Evolutionary conservation across 805 yeast species (phyloP), one percentile per base, ranked within the genome.

Genomic region (Starmera amethionina): DNA sequence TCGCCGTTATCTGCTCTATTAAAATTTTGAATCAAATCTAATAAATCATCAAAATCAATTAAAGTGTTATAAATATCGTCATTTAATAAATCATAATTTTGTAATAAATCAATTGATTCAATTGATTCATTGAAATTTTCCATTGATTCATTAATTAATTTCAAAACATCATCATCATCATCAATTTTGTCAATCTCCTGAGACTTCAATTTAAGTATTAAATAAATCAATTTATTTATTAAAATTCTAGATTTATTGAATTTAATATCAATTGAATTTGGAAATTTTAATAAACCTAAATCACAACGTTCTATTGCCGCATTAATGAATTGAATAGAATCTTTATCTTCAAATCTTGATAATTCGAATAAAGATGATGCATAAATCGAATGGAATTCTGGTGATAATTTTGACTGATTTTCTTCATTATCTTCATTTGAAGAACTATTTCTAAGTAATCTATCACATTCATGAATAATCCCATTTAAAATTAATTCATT

Each of bases 401-500:
- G 75, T 25, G 72, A 68, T 25, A 73, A 42, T 39, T 47, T 45
- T 18, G 44, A 42, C 43, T 55, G 49, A 25, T 53, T 55, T 6
- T 41, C 43, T 32, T 54, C 27, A 22, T 22, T 8, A 8, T 22
- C 27, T 4, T 22, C 27, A 22, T 22, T 22, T 7, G 27, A 8
- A 7, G 27, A 22, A 22, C 5, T 47, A 35, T 54, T 47, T 55
- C 89, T 68, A 47, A 88, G 66, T 30, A 87, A 57, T 38, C 94
- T 64, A 53, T 90, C 96, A 63, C 95, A 83, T 56, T 90, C 97
- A 51, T 89, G 96, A n/a, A 90, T 73, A 5, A 89, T 71, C 19
- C 96, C 97, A 52, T 88, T 83, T 42, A 83, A 56, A 30, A 83
- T 70, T 44, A 78, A 61, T 53, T 80, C 84, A 46, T 73, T 75